Base-by-base conservation (phyloP, 805 yeast species). In the Cyberlindnera lachancei region DNA sequence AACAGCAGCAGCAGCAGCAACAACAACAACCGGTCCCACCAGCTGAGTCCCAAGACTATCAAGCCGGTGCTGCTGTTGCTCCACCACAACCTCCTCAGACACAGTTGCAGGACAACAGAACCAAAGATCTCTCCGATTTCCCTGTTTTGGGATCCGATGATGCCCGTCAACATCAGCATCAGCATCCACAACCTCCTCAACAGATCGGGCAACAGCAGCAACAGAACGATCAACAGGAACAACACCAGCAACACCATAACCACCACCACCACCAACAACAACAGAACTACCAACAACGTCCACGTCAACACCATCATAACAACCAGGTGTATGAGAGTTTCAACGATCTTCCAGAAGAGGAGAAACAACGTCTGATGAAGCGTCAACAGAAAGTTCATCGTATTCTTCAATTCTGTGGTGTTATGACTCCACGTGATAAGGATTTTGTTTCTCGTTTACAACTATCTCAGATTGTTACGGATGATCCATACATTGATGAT, bases 391-490 rank as follows among this genome's bases (percentile, higher is more conserved):
- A 83, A 54, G 87, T 81, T 31, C 69, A 76, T 29, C 70, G 80
- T 42, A 83, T 86, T 48, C 68, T 82, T 52, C 77, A 75, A 50
- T 85, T 79, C 62, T 82, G 92, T 18, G 96, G 96, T 42, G 75
- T 92, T 42, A 92, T 92, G 98, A 85, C 87, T 49, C 95, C 95
- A 36, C 83, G 90, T 63, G 98, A 92, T 58, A 88, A 88, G 62
- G 96, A 90, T 60, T 87, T 84, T 53, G 90, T 92, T 30, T 86
- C 96, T 27, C 73, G 96, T 55, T 79, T 88, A 53, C 98, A 92
- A 60, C 70, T 92, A 42, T 86, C 95, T 30, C 96, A 88, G 56
- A 82, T 92, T 59, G 96, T 92, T 30, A 83, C 96, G 9, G 96
- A 88, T 35, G 97, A 92, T 59, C 98, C 98, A 11, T 85, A 83